Conservation (phyloP, 2,329 filamentous ascomycete genomes). For the Aspergillus quadrilineatus region DNA sequence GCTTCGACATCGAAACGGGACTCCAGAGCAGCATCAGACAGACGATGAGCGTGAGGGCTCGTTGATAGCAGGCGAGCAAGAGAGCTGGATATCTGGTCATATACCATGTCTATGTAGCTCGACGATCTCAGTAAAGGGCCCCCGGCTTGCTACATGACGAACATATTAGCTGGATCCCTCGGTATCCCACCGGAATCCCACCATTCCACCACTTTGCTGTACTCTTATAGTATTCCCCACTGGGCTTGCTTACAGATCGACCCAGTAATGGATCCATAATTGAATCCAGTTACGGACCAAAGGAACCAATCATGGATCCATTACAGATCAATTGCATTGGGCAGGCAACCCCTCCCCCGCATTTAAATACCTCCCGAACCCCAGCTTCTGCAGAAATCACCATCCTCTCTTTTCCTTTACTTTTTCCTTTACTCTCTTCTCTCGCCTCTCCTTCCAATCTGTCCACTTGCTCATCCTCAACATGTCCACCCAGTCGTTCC, state of each 20-base stretch:
- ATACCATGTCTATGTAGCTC: not conserved
- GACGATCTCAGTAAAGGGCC: not conserved
- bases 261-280: too few relatives aligned
- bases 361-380: too few relatives aligned
- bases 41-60: not conserved
- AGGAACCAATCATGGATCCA: too few relatives aligned
- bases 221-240: too few relatives aligned
- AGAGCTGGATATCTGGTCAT: slow-evolving; percentile 1
- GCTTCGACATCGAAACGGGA: not conserved
- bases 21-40: not conserved
- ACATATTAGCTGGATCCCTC: slow-evolving; percentile 1
- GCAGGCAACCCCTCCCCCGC: too few relatives aligned
- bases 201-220: not conserved
- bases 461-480: not conserved
- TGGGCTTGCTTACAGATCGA: too few relatives aligned
- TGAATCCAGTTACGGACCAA: too few relatives aligned
- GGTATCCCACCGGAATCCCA: slow-evolving; percentile 7
- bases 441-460: not conserved
- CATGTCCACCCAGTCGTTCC: slow-evolving; percentile 39
- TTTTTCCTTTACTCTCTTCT: too few relatives aligned
- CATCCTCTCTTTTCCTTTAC: too few relatives aligned
- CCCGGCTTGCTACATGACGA: too few relatives aligned
- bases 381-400: too few relatives aligned
- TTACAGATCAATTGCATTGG: too few relatives aligned
- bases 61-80: not conserved